Conservation (phyloP, 768 basidiomycete species). For the Tulasnella sp. region DNA sequence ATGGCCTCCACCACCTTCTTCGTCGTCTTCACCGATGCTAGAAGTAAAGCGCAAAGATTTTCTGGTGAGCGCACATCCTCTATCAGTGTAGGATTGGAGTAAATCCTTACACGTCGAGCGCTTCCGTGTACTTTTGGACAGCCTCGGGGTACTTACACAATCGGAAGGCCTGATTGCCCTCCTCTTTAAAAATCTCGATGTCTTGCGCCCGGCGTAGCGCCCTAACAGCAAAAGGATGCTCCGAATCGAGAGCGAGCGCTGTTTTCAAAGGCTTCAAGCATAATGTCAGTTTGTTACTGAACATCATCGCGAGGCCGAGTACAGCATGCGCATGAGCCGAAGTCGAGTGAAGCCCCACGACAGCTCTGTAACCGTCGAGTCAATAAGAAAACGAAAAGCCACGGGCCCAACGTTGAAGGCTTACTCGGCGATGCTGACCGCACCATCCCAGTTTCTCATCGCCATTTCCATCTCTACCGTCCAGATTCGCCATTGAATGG, state of each 20-base stretch:
- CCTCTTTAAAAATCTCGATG: slow-evolving; percentile 73
- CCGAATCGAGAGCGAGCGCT: slow-evolving; percentile 70
- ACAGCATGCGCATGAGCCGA: slow-evolving; percentile 68
- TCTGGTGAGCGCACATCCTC: too few relatives aligned
- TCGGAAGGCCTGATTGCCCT: slow-evolving; percentile 73
- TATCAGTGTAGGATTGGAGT: too few relatives aligned
- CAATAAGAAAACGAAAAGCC: not conserved
- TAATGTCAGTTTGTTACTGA: slow-evolving; percentile 38
- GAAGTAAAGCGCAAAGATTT: too few relatives aligned
- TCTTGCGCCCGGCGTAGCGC: slow-evolving; percentile 72
- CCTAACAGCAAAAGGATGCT: slow-evolving; percentile 54
- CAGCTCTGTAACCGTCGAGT: slow-evolving; percentile 43
- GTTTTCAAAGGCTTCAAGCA: slow-evolving; percentile 55
- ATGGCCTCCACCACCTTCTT: slow-evolving; percentile 69
- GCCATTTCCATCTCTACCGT: slow-evolving; percentile 66
- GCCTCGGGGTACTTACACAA: slow-evolving; percentile 47
- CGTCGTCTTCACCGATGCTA: slow-evolving; percentile 54
- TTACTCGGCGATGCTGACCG: slow-evolving; percentile 27
- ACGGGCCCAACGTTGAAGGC: too few relatives aligned
- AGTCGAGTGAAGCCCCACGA: slow-evolving; percentile 53
- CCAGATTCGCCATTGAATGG: slow-evolving; percentile 74
- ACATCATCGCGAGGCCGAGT: slow-evolving; percentile 68
- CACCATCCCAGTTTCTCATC: slow-evolving; percentile 60
- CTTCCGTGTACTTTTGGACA: slow-evolving; percentile 53
- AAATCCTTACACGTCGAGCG: slow-evolving; percentile 33